Percentiles rank a stretch among this genome's conserved stretches.
Conservation (phyloP, 305 asterid genomes). For the Solanum aculeatissimum region DNA sequence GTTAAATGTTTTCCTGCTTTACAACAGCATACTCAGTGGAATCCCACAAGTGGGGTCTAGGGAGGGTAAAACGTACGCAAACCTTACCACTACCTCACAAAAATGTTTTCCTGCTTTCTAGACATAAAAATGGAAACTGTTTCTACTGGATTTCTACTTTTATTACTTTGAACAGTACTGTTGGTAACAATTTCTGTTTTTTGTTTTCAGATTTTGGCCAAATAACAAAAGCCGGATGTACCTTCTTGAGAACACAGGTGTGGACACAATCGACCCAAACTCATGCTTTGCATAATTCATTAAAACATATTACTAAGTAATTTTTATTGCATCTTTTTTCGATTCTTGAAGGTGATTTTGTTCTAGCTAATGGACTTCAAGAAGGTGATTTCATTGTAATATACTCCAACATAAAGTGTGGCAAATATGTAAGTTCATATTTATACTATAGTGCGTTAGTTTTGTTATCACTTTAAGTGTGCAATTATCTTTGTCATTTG, state of each 20-base stretch:
- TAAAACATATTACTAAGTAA: background rate
- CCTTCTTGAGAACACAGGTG: slow-evolving; percentile 97
- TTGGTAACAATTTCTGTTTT: background rate
- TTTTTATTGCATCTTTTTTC: background rate
- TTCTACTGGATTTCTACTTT: too few relatives aligned
- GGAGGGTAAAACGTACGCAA: too few relatives aligned
- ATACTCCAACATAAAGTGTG: slow-evolving; percentile 74
- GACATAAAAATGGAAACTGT: too few relatives aligned
- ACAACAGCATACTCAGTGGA: too few relatives aligned
- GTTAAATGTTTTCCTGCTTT: too few relatives aligned
- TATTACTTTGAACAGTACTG: too few relatives aligned
- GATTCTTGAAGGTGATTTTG: slow-evolving; percentile 66
- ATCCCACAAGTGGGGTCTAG: too few relatives aligned
- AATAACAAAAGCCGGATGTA: slow-evolving; percentile 98
- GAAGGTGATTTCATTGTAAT: slow-evolving; percentile 95
- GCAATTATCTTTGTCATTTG: background rate
- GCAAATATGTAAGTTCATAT: slow-evolving; percentile 60
- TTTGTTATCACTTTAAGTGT: background rate
- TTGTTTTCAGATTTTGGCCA: slow-evolving; percentile 75
- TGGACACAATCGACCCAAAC: background rate
- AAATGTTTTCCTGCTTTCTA: too few relatives aligned
- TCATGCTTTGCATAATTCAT: background rate
- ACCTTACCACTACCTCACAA: too few relatives aligned
- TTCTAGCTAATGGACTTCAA: slow-evolving; percentile 74
- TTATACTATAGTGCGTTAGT: background rate